phyloP scores from a whole-genome alignment of 768 basidiomycete species.

The Boletus coccyginus region DNA sequence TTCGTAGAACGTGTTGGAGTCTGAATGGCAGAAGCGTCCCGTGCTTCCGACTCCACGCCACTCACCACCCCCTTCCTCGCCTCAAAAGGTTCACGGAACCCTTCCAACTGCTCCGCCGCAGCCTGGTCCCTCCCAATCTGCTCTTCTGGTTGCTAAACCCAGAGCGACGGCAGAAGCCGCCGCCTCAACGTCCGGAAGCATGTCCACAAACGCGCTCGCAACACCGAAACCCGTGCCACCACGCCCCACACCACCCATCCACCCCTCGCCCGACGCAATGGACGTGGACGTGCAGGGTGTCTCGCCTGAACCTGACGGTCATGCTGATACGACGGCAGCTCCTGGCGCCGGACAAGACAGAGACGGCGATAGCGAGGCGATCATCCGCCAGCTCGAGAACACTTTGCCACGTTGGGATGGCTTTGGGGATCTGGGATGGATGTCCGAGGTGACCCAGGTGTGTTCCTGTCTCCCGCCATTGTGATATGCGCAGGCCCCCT shows the following conservation, averaged over 20 bases:
- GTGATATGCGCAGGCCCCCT: slow-evolving; percentile 1
- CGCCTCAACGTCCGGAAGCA: slow-evolving; percentile 20
- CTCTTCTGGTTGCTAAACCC: slow-evolving; percentile 23
- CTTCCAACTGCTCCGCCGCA: slow-evolving; percentile 30
- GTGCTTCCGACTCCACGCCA: slow-evolving; percentile 55
- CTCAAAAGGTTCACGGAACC: slow-evolving; percentile 39
- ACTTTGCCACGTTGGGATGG: slow-evolving; percentile 72
- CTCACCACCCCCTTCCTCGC: slow-evolving; percentile 60
- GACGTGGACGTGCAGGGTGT: slow-evolving; percentile 57
- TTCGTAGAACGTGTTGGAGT: slow-evolving; percentile 55
- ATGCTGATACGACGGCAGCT: slow-evolving; percentile 31
- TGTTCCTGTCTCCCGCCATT: slow-evolving; percentile 22
- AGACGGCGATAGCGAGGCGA: slow-evolving; percentile 69
- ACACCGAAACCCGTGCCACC: slow-evolving; percentile 29
- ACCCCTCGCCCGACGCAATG: slow-evolving; percentile 48
- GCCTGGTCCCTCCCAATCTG: slow-evolving; percentile 19
- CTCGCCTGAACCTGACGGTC: slow-evolving; percentile 47
- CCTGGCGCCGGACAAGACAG: slow-evolving; percentile 40
- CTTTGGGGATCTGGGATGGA: slow-evolving; percentile 67
- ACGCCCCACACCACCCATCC: slow-evolving; percentile 38
- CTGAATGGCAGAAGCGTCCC: slow-evolving; percentile 69
- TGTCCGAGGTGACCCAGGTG: slow-evolving; percentile 53
- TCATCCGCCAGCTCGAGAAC: slow-evolving; percentile 73
- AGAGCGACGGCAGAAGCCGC: slow-evolving; percentile 22
- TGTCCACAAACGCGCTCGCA: slow-evolving; percentile 24